Evolutionary conservation across 1,284 basidiomycete species (phyloP).

Genomic region (Ceratobasidium sp.): DNA sequence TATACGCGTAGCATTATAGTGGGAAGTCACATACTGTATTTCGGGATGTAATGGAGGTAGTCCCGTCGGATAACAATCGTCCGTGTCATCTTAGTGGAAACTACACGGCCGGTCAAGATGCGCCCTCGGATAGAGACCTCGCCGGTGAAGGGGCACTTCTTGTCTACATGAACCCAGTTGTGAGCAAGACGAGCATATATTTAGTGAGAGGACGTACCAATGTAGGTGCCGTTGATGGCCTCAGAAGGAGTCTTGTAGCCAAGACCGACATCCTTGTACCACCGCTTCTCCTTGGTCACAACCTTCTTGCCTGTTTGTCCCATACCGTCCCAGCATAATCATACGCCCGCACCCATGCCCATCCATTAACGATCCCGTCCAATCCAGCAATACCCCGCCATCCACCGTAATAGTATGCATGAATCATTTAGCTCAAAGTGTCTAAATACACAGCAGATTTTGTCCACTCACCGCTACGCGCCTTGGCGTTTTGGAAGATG

Average conservation of each 20-base stretch:
- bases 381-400: not conserved
- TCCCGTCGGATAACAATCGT: slow-evolving; percentile 98
- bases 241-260: slow-evolving; percentile 97
- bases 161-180: slow-evolving; percentile 69
- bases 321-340: not conserved
- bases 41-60: slow-evolving; percentile 98
- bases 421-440: not conserved
- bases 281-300: slow-evolving; percentile 93
- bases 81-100: slow-evolving; percentile 99
- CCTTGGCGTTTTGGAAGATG: slow-evolving; percentile 98
- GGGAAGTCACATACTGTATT: slow-evolving; percentile 79
- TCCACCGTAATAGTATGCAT: not conserved
- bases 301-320: slow-evolving; percentile 84
- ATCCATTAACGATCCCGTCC: no score
- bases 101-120: slow-evolving; percentile 96
- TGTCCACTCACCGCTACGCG: slow-evolving; percentile 76
- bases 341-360: not conserved
- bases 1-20: slow-evolving; percentile 2
- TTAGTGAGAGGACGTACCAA: slow-evolving; percentile 68
- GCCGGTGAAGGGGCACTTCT: slow-evolving; percentile 99
- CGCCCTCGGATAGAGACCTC: slow-evolving; percentile 98
- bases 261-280: slow-evolving; percentile 99
- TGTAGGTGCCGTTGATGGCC: slow-evolving; percentile 96
- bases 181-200: not conserved
- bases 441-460: slow-evolving; percentile 27